These are phyloP conservation scores for Fusarium protoensiforme DNA, from an alignment of 2,329 filamentous ascomycete genomes.

Conservation along the genomic window DNA sequence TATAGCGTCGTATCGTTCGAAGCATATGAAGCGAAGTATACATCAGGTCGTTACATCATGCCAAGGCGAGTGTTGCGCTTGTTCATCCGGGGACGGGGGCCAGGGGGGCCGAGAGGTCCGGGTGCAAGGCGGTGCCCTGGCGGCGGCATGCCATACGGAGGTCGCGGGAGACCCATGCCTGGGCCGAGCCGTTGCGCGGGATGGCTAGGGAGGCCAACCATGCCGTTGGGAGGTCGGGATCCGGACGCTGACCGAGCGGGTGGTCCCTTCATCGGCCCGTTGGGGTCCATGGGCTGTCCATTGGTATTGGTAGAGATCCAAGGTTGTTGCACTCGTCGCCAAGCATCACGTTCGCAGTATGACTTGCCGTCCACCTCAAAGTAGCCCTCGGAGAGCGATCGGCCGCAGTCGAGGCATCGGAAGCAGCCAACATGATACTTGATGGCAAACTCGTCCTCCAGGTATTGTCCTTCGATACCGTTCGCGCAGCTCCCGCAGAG, in stretches of 20 bases:
- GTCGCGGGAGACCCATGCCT: constrained; percentile 38
- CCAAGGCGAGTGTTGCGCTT: constrained; percentile 71
- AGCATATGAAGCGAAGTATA: constrained; percentile 10
- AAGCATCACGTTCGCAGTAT: constrained; percentile 90
- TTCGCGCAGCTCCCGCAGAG: constrained; percentile 82
- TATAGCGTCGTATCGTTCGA: constrained; percentile 26
- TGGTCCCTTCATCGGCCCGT: constrained; percentile 28
- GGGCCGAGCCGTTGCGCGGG: constrained; percentile 37
- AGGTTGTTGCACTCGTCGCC: constrained; percentile 60
- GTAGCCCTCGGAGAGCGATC: constrained; percentile 83
- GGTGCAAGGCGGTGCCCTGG: constrained; percentile 42
- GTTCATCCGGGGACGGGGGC: constrained; percentile 63
- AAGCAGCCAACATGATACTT: constrained; percentile 94
- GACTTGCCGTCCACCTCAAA: constrained; percentile 85
- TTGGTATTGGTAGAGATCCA: constrained; percentile 15
- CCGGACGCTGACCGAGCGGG: constrained; percentile 25
- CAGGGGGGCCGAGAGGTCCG: constrained; percentile 46
- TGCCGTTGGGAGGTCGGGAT: constrained; percentile 39
- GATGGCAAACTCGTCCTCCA: constrained; percentile 80
- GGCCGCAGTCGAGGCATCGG: constrained; percentile 81
- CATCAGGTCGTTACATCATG: constrained; percentile 59
- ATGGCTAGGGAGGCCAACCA: constrained; percentile 41
- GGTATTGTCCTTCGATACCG: constrained; percentile 93
- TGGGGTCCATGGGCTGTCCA: constrained; percentile 5
- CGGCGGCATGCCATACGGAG: constrained; percentile 40